A percentile compares a stretch with the other conserved stretches of the same genome.
These are phyloP conservation scores for Lepidium didymum DNA, from an alignment of 345 rosid species.

Conservation along the genomic window DNA sequence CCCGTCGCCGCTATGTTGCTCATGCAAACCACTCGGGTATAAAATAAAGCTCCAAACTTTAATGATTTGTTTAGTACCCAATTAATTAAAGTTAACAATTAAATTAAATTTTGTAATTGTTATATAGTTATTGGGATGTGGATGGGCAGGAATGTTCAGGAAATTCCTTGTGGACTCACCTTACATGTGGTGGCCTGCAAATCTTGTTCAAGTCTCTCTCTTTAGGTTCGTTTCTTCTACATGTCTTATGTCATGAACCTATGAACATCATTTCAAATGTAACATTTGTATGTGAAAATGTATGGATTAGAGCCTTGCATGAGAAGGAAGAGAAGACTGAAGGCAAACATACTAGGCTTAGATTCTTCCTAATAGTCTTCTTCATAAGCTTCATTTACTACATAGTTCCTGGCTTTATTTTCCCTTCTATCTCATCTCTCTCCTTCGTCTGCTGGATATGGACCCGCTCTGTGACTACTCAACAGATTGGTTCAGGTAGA, in stretches of 20 bases:
- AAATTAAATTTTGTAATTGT: background rate
- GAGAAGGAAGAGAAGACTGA: constrained; percentile 49
- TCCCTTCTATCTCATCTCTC: constrained; percentile 52
- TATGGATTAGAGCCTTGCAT: constrained; percentile 47
- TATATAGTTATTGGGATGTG: constrained; percentile 47
- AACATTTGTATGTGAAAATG: background rate
- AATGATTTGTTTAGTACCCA: background rate
- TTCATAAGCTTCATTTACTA: constrained; percentile 58
- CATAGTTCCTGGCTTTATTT: constrained; percentile 51
- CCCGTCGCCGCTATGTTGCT: constrained; percentile 38
- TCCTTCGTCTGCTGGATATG: constrained; percentile 70
- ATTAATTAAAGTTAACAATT: too few relatives aligned
- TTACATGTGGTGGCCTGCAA: constrained; percentile 60
- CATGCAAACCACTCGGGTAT: constrained; percentile 62
- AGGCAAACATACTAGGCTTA: constrained; percentile 49
- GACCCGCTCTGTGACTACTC: constrained; percentile 49
- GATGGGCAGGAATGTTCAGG: constrained; percentile 56
- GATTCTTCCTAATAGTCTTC: constrained; percentile 54
- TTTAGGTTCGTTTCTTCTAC: constrained; percentile 22
- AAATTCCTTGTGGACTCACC: constrained; percentile 45
- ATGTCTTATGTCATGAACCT: too few relatives aligned
- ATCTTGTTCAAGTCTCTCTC: constrained; percentile 47
- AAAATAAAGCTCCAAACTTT: background rate
- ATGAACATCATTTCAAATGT: too few relatives aligned
- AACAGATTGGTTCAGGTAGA: constrained; percentile 61